phyloP scores from a whole-genome alignment of 208 protist species.

The Trypanosomatidae sp. region DNA sequence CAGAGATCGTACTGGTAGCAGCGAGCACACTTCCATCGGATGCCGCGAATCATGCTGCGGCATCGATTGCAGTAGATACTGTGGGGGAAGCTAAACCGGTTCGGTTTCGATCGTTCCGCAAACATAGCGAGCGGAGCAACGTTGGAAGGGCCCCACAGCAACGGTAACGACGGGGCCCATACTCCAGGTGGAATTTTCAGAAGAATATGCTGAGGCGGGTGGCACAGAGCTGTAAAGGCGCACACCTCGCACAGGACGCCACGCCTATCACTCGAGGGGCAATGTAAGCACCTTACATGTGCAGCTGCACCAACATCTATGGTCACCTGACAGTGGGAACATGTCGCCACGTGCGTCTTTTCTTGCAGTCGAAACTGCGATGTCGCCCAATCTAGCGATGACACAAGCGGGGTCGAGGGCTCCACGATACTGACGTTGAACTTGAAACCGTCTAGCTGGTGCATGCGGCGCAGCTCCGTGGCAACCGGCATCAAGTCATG shows the following conservation, averaged over 20 bases:
- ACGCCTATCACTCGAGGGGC: constrained; percentile 17
- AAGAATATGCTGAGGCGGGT: constrained; percentile 70
- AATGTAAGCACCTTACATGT: constrained; percentile 83
- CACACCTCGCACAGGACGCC: constrained; percentile 30
- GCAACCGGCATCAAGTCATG: constrained; percentile 13
- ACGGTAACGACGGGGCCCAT: constrained; percentile 23
- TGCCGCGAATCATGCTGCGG: constrained; percentile 45
- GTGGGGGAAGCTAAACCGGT: constrained; percentile 43
- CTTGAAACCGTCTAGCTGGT: constrained; percentile 42
- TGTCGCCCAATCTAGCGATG: constrained; percentile 56
- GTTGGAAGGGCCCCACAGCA: constrained; percentile 86
- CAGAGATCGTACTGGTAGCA: constrained; percentile 86
- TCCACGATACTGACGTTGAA: constrained; percentile 57
- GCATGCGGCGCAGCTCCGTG: constrained; percentile 24
- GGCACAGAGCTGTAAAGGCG: constrained; percentile 23
- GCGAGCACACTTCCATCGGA: constrained; percentile 81
- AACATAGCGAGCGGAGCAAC: constrained; percentile 54
- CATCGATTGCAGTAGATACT: constrained; percentile 83
- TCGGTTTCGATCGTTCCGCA: constrained; percentile 38
- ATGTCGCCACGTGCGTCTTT: constrained; percentile 42
- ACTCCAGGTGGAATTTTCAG: constrained; percentile 42
- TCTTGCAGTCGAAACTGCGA: constrained; percentile 42
- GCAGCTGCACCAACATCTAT: constrained; percentile 48
- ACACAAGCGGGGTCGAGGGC: constrained; percentile 50
- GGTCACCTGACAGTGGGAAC: constrained; percentile 42